These are phyloP conservation scores for Phyllosticta citrichinensis DNA, from an alignment of 2,329 filamentous ascomycete species.

Conservation along the genomic window DNA sequence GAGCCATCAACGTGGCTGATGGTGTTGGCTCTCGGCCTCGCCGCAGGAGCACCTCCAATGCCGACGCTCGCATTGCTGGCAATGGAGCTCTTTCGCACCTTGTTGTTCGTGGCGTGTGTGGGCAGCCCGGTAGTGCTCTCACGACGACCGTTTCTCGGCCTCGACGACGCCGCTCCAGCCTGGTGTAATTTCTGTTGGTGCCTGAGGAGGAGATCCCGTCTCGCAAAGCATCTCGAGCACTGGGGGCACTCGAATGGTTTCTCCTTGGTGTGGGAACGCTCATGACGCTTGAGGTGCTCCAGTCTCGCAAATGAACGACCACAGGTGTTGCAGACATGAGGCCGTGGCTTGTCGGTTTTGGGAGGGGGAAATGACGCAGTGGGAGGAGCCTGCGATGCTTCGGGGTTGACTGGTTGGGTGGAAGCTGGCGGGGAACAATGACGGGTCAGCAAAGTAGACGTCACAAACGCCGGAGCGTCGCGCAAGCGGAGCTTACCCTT, in stretches of 20 bases:
- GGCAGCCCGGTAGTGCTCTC: conserved; percentile 73
- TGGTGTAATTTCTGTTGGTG: conserved; percentile 99
- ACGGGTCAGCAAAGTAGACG: background rate
- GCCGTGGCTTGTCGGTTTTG: conserved; percentile 94
- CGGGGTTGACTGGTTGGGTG: conserved; percentile 6
- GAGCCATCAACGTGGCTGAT: conserved; percentile 83
- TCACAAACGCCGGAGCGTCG: background rate
- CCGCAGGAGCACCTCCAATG: conserved; percentile 39
- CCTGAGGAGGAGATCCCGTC: conserved; percentile 79
- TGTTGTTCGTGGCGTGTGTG: conserved; percentile 53
- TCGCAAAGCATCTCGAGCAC: conserved; percentile 87
- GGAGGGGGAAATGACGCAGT: conserved; percentile 56
- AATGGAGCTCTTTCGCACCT: conserved; percentile 87
- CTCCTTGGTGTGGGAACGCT: conserved; percentile 96
- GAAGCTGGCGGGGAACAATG: background rate
- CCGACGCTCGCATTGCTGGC: conserved; percentile 47
- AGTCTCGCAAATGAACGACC: conserved; percentile 85
- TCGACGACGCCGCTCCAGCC: conserved; percentile 76
- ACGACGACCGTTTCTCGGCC: conserved; percentile 70
- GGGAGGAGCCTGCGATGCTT: conserved; percentile 1
- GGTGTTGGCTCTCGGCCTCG: conserved; percentile 82
- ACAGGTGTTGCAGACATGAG: conserved; percentile 88
- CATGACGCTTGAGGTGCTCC: conserved; percentile 94
- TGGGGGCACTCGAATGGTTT: conserved; percentile 98
- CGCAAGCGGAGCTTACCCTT: conserved; percentile 2